Base-by-base conservation (phyloP, 1,139 yeast genomes). In the Yamadazyma buinensis region DNA sequence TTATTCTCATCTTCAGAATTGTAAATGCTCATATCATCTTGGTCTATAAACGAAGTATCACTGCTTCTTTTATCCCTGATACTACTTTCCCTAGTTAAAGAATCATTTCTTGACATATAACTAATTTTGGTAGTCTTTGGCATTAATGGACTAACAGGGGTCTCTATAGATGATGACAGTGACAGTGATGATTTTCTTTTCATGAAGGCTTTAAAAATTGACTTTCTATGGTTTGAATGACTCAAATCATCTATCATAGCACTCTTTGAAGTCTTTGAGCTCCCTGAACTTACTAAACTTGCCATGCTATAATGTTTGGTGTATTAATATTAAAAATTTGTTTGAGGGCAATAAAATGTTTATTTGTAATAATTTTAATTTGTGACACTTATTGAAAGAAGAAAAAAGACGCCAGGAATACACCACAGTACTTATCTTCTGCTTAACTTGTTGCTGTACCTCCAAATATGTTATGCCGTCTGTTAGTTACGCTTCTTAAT, bases 201-300 rank as follows among this genome's bases (percentile, higher is more conserved):
- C 23, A 51, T 42, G 7, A 51, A 42, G 32, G 43, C 46, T 22
- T 43, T 44, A 34, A 51, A 42, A 22, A 51, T 44, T 5, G 51
- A 43, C 23, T 33, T 36, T 23, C 41, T 37, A 28, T 37, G 42
- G 18, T 29, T 29, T 2, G 38, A 31, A 20, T 26, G 29, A 18
- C 25, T 29, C 5, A 17, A 5, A 9, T 19, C 30, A 15, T 30
- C 29, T 9, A 22, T 15, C 31, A 29, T 22, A 8, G 30, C 22
- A 15, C 12, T 22, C 19, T 20, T 9, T 20, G 31, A 22, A 21
- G 26, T 14, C 9, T 29, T 22, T 13, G 19, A n/a, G n/a, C n/a
- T n/a, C n/a, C n/a, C n/a, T n/a, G n/a, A n/a, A n/a, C n/a, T n/a
- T n/a, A n/a, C n/a, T n/a, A n/a, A n/a, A n/a, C n/a, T n/a, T n/a